Percentiles rank a stretch among this genome's conserved stretches.
These are phyloP conservation scores for Oenanthe sinensis DNA, from an alignment of 129 eudicot genomes.

Conservation along the genomic window DNA sequence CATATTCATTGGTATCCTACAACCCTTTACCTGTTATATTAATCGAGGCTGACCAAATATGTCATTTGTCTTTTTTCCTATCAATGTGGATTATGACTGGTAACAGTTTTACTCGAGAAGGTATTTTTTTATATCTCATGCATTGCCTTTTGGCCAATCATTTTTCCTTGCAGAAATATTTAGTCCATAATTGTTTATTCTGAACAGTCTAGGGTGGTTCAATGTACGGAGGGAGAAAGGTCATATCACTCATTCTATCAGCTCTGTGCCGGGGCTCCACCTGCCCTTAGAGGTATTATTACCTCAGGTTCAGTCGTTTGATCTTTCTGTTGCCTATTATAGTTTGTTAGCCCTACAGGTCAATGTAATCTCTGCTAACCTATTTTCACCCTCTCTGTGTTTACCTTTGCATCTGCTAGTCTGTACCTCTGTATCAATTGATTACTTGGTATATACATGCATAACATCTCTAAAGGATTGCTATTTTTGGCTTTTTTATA, in stretches of 20 bases:
- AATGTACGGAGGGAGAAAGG: slow-evolving; percentile 82
- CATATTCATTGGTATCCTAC: slow-evolving; percentile 8
- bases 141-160: neutral
- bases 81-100: slow-evolving; percentile 14
- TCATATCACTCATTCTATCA: slow-evolving; percentile 91
- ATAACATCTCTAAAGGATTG: neutral
- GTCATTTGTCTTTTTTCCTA: neutral
- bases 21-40: too few species aligned
- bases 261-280: slow-evolving; percentile 91
- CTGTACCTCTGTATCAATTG: neutral
- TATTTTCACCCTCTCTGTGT: neutral
- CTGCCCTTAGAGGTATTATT: slow-evolving; percentile 58
- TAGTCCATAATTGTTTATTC: slow-evolving; percentile 16
- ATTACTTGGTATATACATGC: neutral
- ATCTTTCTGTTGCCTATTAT: neutral
- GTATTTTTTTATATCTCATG: slow-evolving; percentile 20
- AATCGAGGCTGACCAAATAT: slow-evolving; percentile 11
- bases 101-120: slow-evolving; percentile 54
- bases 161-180: slow-evolving; percentile 8
- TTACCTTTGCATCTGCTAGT: slow-evolving; percentile 1
- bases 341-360: neutral
- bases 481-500: neutral
- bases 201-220: slow-evolving; percentile 88
- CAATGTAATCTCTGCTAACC: neutral
- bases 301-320: neutral